Conservation (phyloP, 306 rosid species). For the Luffa acutangula region DNA sequence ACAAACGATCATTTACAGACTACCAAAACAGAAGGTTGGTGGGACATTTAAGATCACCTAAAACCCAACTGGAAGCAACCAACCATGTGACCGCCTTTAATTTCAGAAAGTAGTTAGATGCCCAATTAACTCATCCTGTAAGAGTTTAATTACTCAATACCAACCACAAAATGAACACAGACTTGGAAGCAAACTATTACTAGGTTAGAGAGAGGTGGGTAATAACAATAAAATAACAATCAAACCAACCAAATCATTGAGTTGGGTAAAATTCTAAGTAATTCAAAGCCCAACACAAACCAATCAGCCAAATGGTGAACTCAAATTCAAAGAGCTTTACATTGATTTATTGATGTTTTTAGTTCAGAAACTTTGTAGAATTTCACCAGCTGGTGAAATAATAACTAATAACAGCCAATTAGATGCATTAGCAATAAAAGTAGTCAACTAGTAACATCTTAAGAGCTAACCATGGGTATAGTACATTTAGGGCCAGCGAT, state of each 20-base stretch:
- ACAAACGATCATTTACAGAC: background rate
- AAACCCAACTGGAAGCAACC: background rate
- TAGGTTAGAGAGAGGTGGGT: background rate
- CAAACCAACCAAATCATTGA: background rate
- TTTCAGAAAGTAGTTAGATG: background rate
- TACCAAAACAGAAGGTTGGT: background rate
- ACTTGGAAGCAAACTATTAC: background rate
- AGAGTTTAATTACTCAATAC: background rate
- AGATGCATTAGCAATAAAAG: background rate
- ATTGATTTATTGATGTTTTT: background rate
- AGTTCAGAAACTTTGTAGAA: background rate
- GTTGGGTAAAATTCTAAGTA: background rate
- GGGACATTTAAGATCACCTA: background rate
- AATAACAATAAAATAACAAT: background rate
- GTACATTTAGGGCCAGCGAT: background rate
- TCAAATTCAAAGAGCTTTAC: background rate
- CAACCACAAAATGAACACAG: background rate
- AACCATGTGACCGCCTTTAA: conserved; percentile 1
- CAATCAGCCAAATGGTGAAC: background rate
- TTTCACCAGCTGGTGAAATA: background rate
- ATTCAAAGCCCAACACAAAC: background rate
- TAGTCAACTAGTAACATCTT: background rate
- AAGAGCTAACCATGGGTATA: background rate
- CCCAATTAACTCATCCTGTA: background rate
- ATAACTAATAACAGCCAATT: background rate